Conservation (phyloP, 768 basidiomycete genomes). For the Boletus barrowsii region DNA sequence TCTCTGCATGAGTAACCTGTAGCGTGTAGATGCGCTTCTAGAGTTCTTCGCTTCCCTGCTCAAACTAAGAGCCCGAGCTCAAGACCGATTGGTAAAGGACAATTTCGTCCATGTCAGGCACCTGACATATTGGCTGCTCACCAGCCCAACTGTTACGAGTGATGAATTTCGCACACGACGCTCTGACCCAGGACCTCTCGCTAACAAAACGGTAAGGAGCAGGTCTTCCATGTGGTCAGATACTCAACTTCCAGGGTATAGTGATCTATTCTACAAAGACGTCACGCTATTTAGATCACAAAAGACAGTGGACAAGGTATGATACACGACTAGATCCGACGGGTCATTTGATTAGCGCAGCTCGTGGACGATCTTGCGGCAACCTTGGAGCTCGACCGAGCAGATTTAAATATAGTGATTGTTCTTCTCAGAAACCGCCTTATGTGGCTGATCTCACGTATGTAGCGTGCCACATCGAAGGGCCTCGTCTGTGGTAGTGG, state of each 20-base stretch:
- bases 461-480: slow-evolving; percentile 83
- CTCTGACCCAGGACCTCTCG: slow-evolving; percentile 50
- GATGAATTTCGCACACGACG: slow-evolving; percentile 68
- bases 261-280: slow-evolving; percentile 89
- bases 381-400: slow-evolving; percentile 67
- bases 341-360: slow-evolving; percentile 37
- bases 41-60: slow-evolving; percentile 37
- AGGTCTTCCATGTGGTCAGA: slow-evolving; percentile 5
- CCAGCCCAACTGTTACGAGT: slow-evolving; percentile 69
- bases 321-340: slow-evolving; percentile 4
- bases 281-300: slow-evolving; percentile 77
- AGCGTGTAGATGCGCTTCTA: slow-evolving; percentile 10
- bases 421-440: background rate
- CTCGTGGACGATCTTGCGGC: slow-evolving; percentile 89
- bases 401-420: slow-evolving; percentile 74
- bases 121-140: background rate
- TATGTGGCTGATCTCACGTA: slow-evolving; percentile 5
- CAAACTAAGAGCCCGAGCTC: slow-evolving; percentile 36
- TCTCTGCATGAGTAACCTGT: slow-evolving; percentile 1
- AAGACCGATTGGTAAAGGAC: slow-evolving; percentile 38
- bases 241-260: slow-evolving; percentile 27
- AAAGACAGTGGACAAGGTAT: slow-evolving; percentile 71
- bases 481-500: slow-evolving; percentile 77
- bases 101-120: background rate
- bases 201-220: slow-evolving; percentile 59